phyloP scores from a whole-genome alignment of 2,329 filamentous ascomycete genomes.

The Aspergillus piperis region DNA sequence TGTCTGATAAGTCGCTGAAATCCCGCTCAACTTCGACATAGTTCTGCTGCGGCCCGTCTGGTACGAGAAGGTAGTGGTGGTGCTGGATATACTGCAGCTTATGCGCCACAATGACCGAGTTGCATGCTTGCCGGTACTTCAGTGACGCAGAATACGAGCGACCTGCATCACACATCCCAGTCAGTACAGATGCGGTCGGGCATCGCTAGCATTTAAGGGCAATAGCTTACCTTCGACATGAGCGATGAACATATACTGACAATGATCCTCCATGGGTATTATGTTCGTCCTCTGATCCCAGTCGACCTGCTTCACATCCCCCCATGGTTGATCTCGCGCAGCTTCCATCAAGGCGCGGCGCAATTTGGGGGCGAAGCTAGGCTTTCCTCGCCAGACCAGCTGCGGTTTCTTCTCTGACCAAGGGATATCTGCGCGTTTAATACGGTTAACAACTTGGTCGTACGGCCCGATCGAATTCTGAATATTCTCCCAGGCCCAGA shows the following conservation, averaged over 20 bases:
- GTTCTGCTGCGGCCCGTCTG: constrained; percentile 48
- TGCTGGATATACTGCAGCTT: constrained; percentile 51
- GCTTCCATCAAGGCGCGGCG: constrained; percentile 44
- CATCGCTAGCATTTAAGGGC: neutral
- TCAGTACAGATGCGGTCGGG: neutral
- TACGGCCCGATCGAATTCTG: constrained; percentile 39
- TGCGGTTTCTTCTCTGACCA: constrained; percentile 43
- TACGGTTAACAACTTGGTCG: constrained; percentile 38
- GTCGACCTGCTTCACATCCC: constrained; percentile 47
- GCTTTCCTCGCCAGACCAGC: constrained; percentile 54
- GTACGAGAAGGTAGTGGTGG: constrained; percentile 46
- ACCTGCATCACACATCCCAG: constrained; percentile 17
- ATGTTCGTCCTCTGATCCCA: constrained; percentile 47
- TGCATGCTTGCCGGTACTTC: constrained; percentile 53
- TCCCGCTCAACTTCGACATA: constrained; percentile 49
- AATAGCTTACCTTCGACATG: constrained; percentile 52
- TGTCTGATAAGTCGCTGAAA: constrained; percentile 56
- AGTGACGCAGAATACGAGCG: constrained; percentile 51
- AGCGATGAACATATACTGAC: constrained; percentile 55
- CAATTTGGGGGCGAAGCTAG: constrained; percentile 44
- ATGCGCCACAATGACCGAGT: constrained; percentile 49
- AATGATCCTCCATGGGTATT: constrained; percentile 54
- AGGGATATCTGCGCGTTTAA: constrained; percentile 29
- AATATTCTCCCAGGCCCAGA: constrained; percentile 51
- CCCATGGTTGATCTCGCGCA: constrained; percentile 47